Conservation (phyloP, 2,329 filamentous ascomycete species). For the Penicillium sp. region DNA sequence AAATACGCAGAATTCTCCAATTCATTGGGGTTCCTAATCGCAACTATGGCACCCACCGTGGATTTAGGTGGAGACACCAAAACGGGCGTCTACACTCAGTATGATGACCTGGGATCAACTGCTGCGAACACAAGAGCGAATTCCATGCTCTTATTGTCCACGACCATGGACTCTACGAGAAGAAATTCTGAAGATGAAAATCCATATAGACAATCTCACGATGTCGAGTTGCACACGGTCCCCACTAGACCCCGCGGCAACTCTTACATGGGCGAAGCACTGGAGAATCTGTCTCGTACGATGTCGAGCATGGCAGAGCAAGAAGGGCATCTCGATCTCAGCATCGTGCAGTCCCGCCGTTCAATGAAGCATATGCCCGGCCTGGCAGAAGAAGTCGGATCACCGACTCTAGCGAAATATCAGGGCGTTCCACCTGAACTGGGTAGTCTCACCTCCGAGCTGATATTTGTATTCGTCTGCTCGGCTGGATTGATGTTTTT, state of each 20-base stretch:
- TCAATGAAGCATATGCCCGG: conserved; percentile 15
- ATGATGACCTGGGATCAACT: conserved; percentile 7
- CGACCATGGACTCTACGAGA: neutral
- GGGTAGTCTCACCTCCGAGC: conserved; percentile 14
- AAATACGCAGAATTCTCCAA: neutral
- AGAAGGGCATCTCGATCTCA: conserved; percentile 5
- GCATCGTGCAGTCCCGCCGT: conserved; percentile 6
- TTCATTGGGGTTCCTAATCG: neutral
- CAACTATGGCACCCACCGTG: conserved; percentile 7
- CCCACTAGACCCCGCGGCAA: conserved; percentile 11
- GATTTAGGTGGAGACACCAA: conserved; percentile 3
- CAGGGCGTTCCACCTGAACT: conserved; percentile 15
- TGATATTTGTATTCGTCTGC: conserved; percentile 16
- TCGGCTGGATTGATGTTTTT: conserved; percentile 16
- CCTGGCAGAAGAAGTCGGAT: conserved; percentile 12
- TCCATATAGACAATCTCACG: conserved; percentile 2
- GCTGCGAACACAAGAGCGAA: conserved; percentile 1
- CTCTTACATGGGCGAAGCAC: conserved; percentile 18
- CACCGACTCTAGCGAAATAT: conserved; percentile 2
- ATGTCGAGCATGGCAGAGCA: conserved; percentile 4
- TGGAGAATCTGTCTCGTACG: conserved; percentile 12
- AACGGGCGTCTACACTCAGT: conserved; percentile 4
- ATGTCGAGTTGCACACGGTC: conserved; percentile 14
- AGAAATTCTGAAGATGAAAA: conserved; percentile 4
- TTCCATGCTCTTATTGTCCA: neutral